A percentile compares a stretch with the other conserved stretches of the same genome.
These are phyloP conservation scores for Penicillium psychrosexuale DNA, from an alignment of 2,329 filamentous ascomycete genomes.

Conservation along the genomic window DNA sequence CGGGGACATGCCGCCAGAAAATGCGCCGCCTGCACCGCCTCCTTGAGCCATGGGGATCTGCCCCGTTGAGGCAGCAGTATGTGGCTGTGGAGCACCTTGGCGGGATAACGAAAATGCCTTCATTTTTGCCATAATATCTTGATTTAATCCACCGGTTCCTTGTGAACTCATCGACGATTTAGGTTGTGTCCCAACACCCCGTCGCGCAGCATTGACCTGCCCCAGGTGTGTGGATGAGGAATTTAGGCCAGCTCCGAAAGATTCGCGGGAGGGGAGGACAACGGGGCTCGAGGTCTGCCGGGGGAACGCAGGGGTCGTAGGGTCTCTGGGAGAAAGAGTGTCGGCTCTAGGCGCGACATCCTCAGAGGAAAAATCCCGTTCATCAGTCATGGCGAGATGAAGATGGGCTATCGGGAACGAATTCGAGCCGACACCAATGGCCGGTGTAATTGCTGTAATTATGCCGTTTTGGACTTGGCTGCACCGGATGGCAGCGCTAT, in stretches of 20 bases:
- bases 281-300: constrained; percentile 25
- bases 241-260: constrained; percentile 55
- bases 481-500: background rate
- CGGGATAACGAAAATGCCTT: constrained; percentile 66
- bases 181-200: constrained; percentile 35
- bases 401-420: constrained; percentile 1
- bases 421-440: constrained; percentile 21
- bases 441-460: constrained; percentile 17
- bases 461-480: constrained; percentile 8
- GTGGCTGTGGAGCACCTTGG: constrained; percentile 53
- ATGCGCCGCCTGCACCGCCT: constrained; percentile 26
- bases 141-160: constrained; percentile 53
- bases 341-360: constrained; percentile 1
- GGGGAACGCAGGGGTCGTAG: constrained; percentile 33
- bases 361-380: constrained; percentile 15
- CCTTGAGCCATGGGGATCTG: constrained; percentile 26
- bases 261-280: constrained; percentile 26
- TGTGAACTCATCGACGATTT: constrained; percentile 35
- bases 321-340: constrained; percentile 48
- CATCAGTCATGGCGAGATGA: constrained; percentile 11
- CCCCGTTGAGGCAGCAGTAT: constrained; percentile 34
- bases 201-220: constrained; percentile 66
- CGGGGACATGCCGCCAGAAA: constrained; percentile 31
- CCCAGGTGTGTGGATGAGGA: constrained; percentile 82
- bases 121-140: constrained; percentile 67